Conservation (phyloP, 1,139 yeast genomes). For the Candida neerlandica region DNA sequence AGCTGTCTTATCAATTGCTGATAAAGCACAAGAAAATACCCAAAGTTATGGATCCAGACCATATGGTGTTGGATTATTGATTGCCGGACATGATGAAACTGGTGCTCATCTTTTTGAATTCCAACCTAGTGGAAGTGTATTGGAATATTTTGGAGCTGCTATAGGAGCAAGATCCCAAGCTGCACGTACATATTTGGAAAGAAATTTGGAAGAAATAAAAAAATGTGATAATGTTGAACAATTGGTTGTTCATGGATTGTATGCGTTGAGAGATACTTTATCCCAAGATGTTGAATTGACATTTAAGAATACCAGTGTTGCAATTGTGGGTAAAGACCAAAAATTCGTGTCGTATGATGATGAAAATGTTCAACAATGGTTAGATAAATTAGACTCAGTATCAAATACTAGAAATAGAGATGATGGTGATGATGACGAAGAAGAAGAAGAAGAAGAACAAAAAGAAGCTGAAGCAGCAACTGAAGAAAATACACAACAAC, state of each 20-base stretch:
- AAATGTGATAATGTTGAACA: constrained; percentile 64
- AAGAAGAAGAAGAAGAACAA: constrained; percentile 36
- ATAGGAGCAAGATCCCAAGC: constrained; percentile 99
- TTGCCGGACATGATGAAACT: constrained; percentile 90
- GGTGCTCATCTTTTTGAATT: constrained; percentile 96
- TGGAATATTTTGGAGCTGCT: constrained; percentile 92
- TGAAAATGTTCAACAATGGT: constrained; percentile 81
- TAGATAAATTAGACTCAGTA: constrained; percentile 65
- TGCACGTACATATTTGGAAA: constrained; percentile 91
- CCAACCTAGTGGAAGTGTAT: constrained; percentile 91
- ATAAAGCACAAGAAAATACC: constrained; percentile 95
- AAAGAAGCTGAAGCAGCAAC: constrained; percentile 32
- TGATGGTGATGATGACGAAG: constrained; percentile 42
- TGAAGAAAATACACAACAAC: constrained; percentile 20
- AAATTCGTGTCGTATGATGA: constrained; percentile 81
- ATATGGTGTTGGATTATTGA: constrained; percentile 91
- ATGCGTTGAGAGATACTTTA: constrained; percentile 90
- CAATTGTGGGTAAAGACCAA: constrained; percentile 82
- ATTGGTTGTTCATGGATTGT: constrained; percentile 82
- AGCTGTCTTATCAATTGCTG: constrained; percentile 87
- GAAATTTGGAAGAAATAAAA: constrained; percentile 71
- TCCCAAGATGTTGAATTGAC: constrained; percentile 93
- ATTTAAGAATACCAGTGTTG: constrained; percentile 81
- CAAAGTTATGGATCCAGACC: constrained; percentile 97
- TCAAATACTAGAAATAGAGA: constrained; percentile 52